Percentiles rank a stretch among this genome's conserved stretches.
These are phyloP conservation scores for Arthrinium puccinioides DNA, from an alignment of 2,329 filamentous ascomycete genomes.

Conservation along the genomic window DNA sequence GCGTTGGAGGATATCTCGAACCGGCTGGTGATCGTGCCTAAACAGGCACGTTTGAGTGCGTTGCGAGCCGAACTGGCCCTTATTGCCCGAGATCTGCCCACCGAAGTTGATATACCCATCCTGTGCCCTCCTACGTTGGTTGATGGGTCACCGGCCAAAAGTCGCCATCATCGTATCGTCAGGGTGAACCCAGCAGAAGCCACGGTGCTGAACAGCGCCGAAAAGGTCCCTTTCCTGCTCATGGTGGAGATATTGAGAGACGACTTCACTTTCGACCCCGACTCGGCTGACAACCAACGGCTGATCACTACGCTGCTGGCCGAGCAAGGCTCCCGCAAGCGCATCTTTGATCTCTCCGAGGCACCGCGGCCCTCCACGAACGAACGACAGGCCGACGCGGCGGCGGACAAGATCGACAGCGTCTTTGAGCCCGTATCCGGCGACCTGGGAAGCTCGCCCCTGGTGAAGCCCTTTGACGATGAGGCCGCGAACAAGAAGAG, in stretches of 20 bases:
- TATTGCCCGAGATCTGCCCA: slow-evolving; percentile 72
- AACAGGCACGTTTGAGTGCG: slow-evolving; percentile 73
- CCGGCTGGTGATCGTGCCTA: slow-evolving; percentile 74
- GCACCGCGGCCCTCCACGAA: slow-evolving; percentile 44
- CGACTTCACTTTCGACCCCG: slow-evolving; percentile 76
- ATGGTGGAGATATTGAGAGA: slow-evolving; percentile 79
- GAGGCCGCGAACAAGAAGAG: slow-evolving; percentile 32
- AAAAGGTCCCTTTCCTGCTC: slow-evolving; percentile 76
- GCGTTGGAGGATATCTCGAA: slow-evolving; percentile 81
- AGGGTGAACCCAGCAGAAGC: slow-evolving; percentile 77
- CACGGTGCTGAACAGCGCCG: slow-evolving; percentile 78
- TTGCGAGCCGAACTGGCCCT: slow-evolving; percentile 73
- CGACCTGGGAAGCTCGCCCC: slow-evolving; percentile 66
- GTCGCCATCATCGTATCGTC: slow-evolving; percentile 75
- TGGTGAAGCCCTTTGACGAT: slow-evolving; percentile 52
- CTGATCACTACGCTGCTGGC: slow-evolving; percentile 51
- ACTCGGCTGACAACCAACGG: slow-evolving; percentile 63
- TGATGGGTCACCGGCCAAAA: slow-evolving; percentile 66
- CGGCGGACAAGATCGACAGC: slow-evolving; percentile 49
- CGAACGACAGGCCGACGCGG: slow-evolving; percentile 34
- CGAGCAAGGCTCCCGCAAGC: slow-evolving; percentile 48
- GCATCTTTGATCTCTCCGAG: slow-evolving; percentile 65
- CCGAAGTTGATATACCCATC: slow-evolving; percentile 76
- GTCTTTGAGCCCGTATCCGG: slow-evolving; percentile 78
- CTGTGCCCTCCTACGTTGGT: slow-evolving; percentile 71